These are phyloP conservation scores for Tolypocladium cylindrosporum DNA, from an alignment of 2,329 filamentous ascomycete genomes.

Conservation along the genomic window DNA sequence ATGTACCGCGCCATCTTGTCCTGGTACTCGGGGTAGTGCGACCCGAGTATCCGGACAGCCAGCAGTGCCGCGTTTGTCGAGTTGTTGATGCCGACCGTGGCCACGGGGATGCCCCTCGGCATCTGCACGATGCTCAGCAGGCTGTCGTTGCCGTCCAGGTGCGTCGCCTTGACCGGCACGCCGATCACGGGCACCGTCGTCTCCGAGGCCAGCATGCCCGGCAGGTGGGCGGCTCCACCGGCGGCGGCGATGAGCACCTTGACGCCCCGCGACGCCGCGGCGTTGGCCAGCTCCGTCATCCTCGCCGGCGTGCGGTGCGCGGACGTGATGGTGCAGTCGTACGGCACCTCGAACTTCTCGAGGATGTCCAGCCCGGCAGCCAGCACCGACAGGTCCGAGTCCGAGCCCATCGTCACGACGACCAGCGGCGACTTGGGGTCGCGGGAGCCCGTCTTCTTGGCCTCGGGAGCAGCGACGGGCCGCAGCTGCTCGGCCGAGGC, in stretches of 20 bases:
- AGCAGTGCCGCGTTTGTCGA: slow-evolving; percentile 66
- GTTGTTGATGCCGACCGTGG: slow-evolving; percentile 73
- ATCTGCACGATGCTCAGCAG: slow-evolving; percentile 68
- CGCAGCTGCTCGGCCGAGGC: slow-evolving; percentile 27
- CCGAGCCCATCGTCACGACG: slow-evolving; percentile 75
- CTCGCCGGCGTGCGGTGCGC: slow-evolving; percentile 64
- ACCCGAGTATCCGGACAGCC: slow-evolving; percentile 58
- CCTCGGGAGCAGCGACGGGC: slow-evolving; percentile 10
- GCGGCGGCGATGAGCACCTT: slow-evolving; percentile 69
- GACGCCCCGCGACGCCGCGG: slow-evolving; percentile 54
- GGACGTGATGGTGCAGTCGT: slow-evolving; percentile 65
- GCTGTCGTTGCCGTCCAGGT: slow-evolving; percentile 62
- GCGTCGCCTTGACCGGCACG: slow-evolving; percentile 65
- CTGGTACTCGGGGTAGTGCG: slow-evolving; percentile 43
- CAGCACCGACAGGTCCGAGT: slow-evolving; percentile 64
- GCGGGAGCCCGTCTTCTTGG: slow-evolving; percentile 10
- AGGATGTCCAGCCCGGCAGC: slow-evolving; percentile 57
- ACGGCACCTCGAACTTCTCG: slow-evolving; percentile 60
- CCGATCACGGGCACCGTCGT: slow-evolving; percentile 68
- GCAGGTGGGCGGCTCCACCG: slow-evolving; percentile 62
- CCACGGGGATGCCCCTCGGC: slow-evolving; percentile 63
- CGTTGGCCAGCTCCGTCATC: slow-evolving; percentile 58
- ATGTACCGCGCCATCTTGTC: slow-evolving; percentile 52
- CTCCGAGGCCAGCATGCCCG: slow-evolving; percentile 65
- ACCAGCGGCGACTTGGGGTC: slow-evolving; percentile 44